Percentiles rank a stretch among this genome's conserved stretches.
Conservation (phyloP, 306 rosid genomes). For the peach (Prunus persica) region DNA sequence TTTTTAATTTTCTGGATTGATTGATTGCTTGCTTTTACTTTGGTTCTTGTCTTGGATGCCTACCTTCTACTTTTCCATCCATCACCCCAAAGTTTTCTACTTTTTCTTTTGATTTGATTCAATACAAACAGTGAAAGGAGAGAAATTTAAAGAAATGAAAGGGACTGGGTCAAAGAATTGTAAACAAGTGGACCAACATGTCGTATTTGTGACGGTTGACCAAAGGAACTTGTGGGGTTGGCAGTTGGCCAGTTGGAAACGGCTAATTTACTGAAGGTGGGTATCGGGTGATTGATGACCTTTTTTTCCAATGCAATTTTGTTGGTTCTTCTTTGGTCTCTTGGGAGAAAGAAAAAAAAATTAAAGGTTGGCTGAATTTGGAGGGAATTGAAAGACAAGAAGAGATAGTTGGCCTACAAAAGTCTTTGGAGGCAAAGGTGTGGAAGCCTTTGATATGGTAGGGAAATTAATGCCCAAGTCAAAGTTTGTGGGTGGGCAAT, state of each 20-base stretch:
- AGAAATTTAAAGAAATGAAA: slow-evolving; percentile 38
- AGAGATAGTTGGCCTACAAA: slow-evolving; percentile 31
- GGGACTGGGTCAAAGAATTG: slow-evolving; percentile 66
- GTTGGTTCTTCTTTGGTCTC: slow-evolving; percentile 34
- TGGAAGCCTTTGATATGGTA: background rate
- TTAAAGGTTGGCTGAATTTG: slow-evolving; percentile 23
- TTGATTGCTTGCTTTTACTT: slow-evolving; percentile 36
- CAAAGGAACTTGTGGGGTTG: slow-evolving; percentile 20
- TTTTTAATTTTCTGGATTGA: background rate
- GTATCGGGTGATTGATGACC: background rate
- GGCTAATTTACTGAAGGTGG: slow-evolving; percentile 33
- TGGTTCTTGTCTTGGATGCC: slow-evolving; percentile 47
- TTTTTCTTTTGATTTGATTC: background rate
- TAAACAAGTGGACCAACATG: slow-evolving; percentile 62
- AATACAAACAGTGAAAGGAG: slow-evolving; percentile 20
- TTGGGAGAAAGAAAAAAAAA: background rate
- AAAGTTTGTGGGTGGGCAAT: slow-evolving; percentile 11
- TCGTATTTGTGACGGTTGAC: slow-evolving; percentile 77
- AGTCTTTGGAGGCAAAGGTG: slow-evolving; percentile 7
- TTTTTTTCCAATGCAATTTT: slow-evolving; percentile 19
- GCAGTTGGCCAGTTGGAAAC: slow-evolving; percentile 38
- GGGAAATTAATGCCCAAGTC: slow-evolving; percentile 15
- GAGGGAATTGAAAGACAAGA: slow-evolving; percentile 13
- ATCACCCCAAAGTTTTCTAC: background rate
- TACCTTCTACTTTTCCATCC: slow-evolving; percentile 20